Percentiles rank a stretch among this genome's conserved stretches.
Evolutionary conservation across 108 stramenopile species (phyloP).

Genomic region (Cylindrotheca fusiformis): DNA sequence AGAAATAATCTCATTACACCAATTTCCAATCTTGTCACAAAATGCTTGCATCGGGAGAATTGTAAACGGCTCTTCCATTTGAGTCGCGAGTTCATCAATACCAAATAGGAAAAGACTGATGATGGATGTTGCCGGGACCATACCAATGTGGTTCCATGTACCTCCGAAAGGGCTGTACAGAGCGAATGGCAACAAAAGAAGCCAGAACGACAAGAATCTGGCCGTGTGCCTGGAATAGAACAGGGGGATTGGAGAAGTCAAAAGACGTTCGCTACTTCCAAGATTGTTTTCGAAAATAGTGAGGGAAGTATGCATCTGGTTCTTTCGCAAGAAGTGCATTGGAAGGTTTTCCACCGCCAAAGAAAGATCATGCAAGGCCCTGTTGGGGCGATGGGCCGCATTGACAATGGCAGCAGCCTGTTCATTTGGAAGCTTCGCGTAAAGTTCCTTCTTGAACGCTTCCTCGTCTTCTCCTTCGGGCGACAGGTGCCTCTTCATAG

Average conservation of each 20-base stretch:
- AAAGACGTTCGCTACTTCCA: constrained; percentile 44
- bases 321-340: constrained; percentile 69
- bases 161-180: constrained; percentile 41
- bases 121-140: constrained; percentile 55
- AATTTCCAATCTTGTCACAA: constrained; percentile 62
- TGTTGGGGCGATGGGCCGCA: constrained; percentile 62
- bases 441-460: constrained; percentile 44
- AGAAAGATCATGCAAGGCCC: constrained; percentile 48
- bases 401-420: constrained; percentile 47
- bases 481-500: constrained; percentile 66
- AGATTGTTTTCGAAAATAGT: constrained; percentile 40
- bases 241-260: constrained; percentile 58
- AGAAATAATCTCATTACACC: constrained; percentile 51
- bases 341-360: constrained; percentile 54
- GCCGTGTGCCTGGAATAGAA: constrained; percentile 65
- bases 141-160: constrained; percentile 56
- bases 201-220: constrained; percentile 59
- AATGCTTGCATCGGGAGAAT: constrained; percentile 67
- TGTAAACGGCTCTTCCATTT: constrained; percentile 79
- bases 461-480: constrained; percentile 67
- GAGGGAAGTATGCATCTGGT: constrained; percentile 48
- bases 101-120: constrained; percentile 58
- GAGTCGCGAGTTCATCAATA: too few relatives aligned
- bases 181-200: constrained; percentile 53
- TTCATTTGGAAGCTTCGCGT: constrained; percentile 19